phyloP scores from a whole-genome alignment of 2,329 filamentous ascomycete genomes.

The Fusarium caatingaense region DNA sequence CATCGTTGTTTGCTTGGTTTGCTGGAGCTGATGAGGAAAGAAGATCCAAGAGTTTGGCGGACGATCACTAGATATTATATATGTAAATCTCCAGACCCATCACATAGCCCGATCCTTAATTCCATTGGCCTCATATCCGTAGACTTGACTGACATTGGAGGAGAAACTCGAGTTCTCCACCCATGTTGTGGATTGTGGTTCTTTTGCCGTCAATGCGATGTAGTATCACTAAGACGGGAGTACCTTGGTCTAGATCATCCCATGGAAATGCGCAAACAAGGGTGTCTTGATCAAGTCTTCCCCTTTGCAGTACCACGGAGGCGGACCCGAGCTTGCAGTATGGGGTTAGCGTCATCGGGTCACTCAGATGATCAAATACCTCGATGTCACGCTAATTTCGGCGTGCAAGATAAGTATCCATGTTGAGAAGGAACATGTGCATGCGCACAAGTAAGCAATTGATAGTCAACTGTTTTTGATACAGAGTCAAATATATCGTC shows the following conservation, averaged over 20 bases:
- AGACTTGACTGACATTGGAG: neutral
- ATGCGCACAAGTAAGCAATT: neutral
- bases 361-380: constrained; percentile 10
- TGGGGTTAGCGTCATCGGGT: constrained; percentile 15
- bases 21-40: neutral
- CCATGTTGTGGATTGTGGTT: neutral
- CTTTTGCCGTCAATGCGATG: neutral
- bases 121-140: neutral
- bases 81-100: neutral
- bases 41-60: neutral
- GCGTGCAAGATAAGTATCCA: neutral
- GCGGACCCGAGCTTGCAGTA: constrained; percentile 15
- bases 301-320: constrained; percentile 24
- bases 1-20: neutral
- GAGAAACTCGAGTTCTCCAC: neutral
- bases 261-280: constrained; percentile 7
- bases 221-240: neutral
- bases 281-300: constrained; percentile 3
- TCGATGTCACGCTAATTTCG: constrained; percentile 6
- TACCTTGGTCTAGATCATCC: constrained; percentile 18
- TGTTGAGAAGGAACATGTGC: neutral
- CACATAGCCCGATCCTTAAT: neutral
- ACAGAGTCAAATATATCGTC: neutral
- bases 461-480: no score
- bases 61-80: constrained; percentile 7